Conservation (phyloP, 345 rosid genomes). For the Eucalyptus melliodora region DNA sequence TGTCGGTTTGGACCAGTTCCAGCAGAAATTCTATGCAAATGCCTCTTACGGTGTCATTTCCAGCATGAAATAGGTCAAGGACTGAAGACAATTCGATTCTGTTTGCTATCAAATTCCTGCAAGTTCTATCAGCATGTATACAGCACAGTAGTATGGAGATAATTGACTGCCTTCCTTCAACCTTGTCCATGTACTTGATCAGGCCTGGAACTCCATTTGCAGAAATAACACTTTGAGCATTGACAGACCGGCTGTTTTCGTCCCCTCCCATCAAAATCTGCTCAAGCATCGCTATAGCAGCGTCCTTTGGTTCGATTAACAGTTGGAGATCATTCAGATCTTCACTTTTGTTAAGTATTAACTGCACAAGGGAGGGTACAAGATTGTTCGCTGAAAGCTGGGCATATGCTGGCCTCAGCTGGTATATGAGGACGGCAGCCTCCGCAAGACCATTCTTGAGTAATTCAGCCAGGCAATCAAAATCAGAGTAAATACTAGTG, state of each 20-base stretch:
- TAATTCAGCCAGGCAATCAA: conserved; percentile 41
- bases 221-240: conserved; percentile 29
- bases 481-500: conserved; percentile 48
- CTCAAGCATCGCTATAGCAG: conserved; percentile 48
- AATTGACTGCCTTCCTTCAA: conserved; percentile 28
- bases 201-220: conserved; percentile 38
- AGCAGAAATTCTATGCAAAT: conserved; percentile 42
- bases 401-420: conserved; percentile 31
- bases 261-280: conserved; percentile 42
- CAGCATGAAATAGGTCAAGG: conserved; percentile 44
- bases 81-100: conserved; percentile 31
- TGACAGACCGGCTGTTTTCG: conserved; percentile 16
- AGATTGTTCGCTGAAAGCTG: conserved; percentile 40
- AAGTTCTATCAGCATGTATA: conserved; percentile 40
- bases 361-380: conserved; percentile 39
- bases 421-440: conserved; percentile 47
- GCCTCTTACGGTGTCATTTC: conserved; percentile 36
- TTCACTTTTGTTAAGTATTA: conserved; percentile 18
- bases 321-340: conserved; percentile 18
- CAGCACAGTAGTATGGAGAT: conserved; percentile 41
- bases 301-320: conserved; percentile 40
- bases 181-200: conserved; percentile 34
- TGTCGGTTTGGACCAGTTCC: conserved; percentile 39
- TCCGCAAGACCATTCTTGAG: conserved; percentile 53
- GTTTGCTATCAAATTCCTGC: conserved; percentile 28